These are phyloP conservation scores for Pholiota conissans DNA, from an alignment of 768 basidiomycete genomes.

Conservation along the genomic window DNA sequence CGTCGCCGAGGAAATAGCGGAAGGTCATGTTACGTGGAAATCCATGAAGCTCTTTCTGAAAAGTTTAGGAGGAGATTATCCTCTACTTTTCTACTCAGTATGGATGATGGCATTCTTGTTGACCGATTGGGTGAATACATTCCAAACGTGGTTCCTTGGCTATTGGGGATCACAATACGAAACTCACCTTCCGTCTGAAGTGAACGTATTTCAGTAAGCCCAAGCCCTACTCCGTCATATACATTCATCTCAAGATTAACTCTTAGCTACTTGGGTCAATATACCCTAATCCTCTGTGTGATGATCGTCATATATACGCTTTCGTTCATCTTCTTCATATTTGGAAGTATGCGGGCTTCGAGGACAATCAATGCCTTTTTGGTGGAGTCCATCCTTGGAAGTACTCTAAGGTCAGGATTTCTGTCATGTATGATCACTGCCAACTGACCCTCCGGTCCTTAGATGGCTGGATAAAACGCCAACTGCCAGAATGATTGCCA, in stretches of 20 bases:
- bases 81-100: conserved; percentile 31
- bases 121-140: conserved; percentile 24
- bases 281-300: conserved; percentile 14
- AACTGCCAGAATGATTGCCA: conserved; percentile 15
- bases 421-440: conserved; percentile 6
- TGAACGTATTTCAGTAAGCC: conserved; percentile 37
- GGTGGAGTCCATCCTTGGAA: conserved; percentile 15
- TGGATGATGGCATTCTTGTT: conserved; percentile 26
- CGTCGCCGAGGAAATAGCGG: conserved; percentile 58
- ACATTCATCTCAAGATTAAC: not conserved
- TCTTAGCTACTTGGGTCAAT: conserved; percentile 47
- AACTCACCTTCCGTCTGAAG: conserved; percentile 27
- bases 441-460: not conserved
- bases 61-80: conserved; percentile 34
- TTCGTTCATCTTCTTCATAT: conserved; percentile 11
- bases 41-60: conserved; percentile 35
- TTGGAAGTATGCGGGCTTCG: conserved; percentile 40
- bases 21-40: conserved; percentile 25
- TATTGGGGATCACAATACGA: conserved; percentile 48
- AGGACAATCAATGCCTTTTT: conserved; percentile 14
- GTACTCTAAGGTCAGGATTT: conserved; percentile 15
- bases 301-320: conserved; percentile 4
- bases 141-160: conserved; percentile 44
- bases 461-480: conserved; percentile 31
- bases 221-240: conserved; percentile 8